Base-by-base conservation (phyloP, 768 basidiomycete genomes). In the Lyophyllum semitale region DNA sequence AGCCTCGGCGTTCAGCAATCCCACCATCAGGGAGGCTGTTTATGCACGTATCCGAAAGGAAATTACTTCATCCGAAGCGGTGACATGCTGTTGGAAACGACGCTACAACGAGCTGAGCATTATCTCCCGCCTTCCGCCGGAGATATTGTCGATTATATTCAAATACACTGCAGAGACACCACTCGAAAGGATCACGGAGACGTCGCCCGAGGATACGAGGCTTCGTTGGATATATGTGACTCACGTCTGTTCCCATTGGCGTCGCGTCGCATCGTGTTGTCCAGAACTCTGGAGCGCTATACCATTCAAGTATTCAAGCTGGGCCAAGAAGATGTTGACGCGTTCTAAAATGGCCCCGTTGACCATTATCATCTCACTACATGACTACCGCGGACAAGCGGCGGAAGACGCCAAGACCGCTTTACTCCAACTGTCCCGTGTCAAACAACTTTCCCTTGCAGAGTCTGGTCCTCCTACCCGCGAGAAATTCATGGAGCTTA, bases 181-280 rank as follows among this genome's bases (percentile, higher is more conserved):
- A n/a, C n/a, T n/a, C n/a, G n/a, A n/a, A n/a, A n/a, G n/a, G n/a
- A n/a, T n/a, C n/a, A n/a, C n/a, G n/a, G n/a, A n/a, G n/a, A n/a
- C n/a, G n/a, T n/a, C n/a, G n/a, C n/a, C n/a, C n/a, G n/a, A n/a
- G n/a, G n/a, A n/a, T n/a, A n/a, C 46, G 2, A 42, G n/a, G 4
- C 20, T 23, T 13, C 6, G 42, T 13, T 46, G 54, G 54, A 18
- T 46, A n/a, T 12, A 49, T 17, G 27, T 56, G 6, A 12, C 35
- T 2, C 8, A 40, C n/a, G 44, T 56, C 22, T 51, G 55, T 26
- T 25, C 44, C 17, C 35, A 46, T 23, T 56, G 48, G 55, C 49
- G 43, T 18, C 43, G 37, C 20, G 29, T 56, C 47, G 44, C 43
- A 2, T 8, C 47, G 12, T n/a, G 51, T 4, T 56, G 55, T 11